These are phyloP conservation scores for Calonectria crousiana DNA, from an alignment of 2,329 filamentous ascomycete species.

Conservation along the genomic window DNA sequence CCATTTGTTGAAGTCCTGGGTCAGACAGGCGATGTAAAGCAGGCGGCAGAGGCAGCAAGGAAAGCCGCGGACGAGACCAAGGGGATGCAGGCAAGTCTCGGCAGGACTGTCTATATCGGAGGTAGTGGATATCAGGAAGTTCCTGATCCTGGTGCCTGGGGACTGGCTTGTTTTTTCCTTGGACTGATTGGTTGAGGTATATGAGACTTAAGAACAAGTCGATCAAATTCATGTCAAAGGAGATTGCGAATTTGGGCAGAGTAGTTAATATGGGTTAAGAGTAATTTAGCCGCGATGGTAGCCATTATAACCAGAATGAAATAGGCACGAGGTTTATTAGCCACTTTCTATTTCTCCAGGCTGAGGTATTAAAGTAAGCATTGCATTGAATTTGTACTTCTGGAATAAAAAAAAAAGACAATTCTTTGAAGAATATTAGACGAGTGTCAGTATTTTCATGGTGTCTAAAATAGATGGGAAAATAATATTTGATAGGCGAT, in stretches of 20 bases:
- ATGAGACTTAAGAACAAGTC: neutral
- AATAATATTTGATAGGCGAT: neutral
- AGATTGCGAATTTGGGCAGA: neutral
- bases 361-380: too few relatives aligned
- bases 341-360: neutral
- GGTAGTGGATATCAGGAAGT: constrained; percentile 62
- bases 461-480: too few relatives aligned
- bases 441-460: too few relatives aligned
- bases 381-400: too few relatives aligned
- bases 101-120: constrained; percentile 61
- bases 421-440: neutral
- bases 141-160: constrained; percentile 77
- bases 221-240: neutral
- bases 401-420: too few relatives aligned
- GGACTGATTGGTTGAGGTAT: constrained; percentile 67
- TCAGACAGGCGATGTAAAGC: constrained; percentile 73
- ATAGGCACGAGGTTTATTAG: too few relatives aligned
- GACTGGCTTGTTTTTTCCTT: constrained; percentile 82
- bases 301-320: neutral
- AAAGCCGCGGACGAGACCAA: constrained; percentile 86
- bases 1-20: constrained; percentile 85
- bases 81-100: constrained; percentile 91
- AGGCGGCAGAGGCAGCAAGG: constrained; percentile 81
- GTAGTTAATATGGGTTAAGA: neutral
- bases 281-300: neutral